Conservation (phyloP, 208 protist species). For the Trichomonas vaginalis region DNA sequence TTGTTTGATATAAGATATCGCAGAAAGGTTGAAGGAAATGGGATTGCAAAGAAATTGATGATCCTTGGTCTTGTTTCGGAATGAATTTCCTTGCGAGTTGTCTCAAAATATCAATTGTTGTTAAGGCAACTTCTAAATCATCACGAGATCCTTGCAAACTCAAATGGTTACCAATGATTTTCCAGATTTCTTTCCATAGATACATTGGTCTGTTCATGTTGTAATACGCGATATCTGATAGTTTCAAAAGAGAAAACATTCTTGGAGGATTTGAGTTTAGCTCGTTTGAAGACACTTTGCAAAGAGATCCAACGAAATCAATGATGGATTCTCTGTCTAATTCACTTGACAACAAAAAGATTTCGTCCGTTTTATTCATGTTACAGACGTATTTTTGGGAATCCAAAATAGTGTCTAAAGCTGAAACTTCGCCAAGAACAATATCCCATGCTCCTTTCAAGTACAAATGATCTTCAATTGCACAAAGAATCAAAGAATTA, state of each 20-base stretch:
- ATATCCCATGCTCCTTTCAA: background rate
- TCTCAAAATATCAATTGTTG: background rate
- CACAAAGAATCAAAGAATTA: background rate
- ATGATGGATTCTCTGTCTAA: background rate
- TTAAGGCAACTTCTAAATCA: background rate
- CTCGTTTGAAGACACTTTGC: background rate
- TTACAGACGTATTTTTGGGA: background rate
- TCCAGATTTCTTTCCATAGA: constrained; percentile 9
- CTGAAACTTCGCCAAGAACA: background rate
- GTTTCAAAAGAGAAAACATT: background rate
- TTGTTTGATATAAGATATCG: background rate
- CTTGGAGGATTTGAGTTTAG: background rate
- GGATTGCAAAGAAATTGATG: background rate
- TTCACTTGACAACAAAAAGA: background rate
- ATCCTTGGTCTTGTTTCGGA: background rate
- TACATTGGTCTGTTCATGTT: constrained; percentile 8
- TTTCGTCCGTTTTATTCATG: background rate
- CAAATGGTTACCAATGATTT: background rate
- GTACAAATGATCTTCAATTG: background rate
- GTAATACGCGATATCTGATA: background rate
- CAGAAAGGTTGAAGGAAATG: background rate
- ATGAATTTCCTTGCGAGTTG: background rate
- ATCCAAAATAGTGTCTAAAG: background rate
- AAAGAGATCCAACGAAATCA: background rate
- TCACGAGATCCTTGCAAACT: background rate